Percentiles rank a stretch among this genome's conserved stretches.
These are phyloP conservation scores for Fusarium tricinctum DNA, from an alignment of 2,329 filamentous ascomycete species.

Conservation along the genomic window DNA sequence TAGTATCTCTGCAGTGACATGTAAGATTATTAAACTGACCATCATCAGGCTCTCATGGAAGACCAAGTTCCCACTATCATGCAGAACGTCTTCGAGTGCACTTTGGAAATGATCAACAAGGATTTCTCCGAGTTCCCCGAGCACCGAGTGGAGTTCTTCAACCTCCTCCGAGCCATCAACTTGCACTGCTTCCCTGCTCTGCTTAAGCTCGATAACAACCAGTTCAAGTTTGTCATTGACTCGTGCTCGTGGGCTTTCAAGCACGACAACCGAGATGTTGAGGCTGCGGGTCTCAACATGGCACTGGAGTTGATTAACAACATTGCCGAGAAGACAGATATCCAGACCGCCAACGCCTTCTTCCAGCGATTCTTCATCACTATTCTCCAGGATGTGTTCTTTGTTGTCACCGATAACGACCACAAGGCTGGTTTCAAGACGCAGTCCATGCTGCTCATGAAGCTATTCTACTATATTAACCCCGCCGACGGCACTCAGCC, in stretches of 20 bases:
- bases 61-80: slow-evolving; percentile 98
- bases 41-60: slow-evolving; percentile 86
- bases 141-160: slow-evolving; percentile 99
- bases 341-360: slow-evolving; percentile 89
- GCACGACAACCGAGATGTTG: slow-evolving; percentile 98
- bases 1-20: slow-evolving; percentile 57
- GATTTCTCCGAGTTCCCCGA: slow-evolving; percentile 99
- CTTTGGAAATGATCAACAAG: slow-evolving; percentile 99
- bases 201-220: slow-evolving; percentile 91
- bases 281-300: slow-evolving; percentile 97
- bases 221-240: slow-evolving; percentile 99
- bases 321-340: slow-evolving; percentile 92
- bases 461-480: slow-evolving; percentile 97
- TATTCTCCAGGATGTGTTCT: slow-evolving; percentile 98
- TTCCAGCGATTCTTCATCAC: slow-evolving; percentile 98
- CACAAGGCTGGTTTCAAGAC: slow-evolving; percentile 99
- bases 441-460: slow-evolving; percentile 91
- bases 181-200: slow-evolving; percentile 96
- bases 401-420: slow-evolving; percentile 95
- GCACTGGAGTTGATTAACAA: slow-evolving; percentile 97
- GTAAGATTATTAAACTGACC: slow-evolving; percentile 13
- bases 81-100: slow-evolving; percentile 99
- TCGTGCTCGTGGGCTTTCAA: slow-evolving; percentile 99
- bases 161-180: slow-evolving; percentile 94
- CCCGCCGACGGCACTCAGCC: slow-evolving; percentile 75